Evolutionary conservation across 495 filamentous ascomycete genomes (phyloP).

Genomic region (Annulohypoxylon bovei): DNA sequence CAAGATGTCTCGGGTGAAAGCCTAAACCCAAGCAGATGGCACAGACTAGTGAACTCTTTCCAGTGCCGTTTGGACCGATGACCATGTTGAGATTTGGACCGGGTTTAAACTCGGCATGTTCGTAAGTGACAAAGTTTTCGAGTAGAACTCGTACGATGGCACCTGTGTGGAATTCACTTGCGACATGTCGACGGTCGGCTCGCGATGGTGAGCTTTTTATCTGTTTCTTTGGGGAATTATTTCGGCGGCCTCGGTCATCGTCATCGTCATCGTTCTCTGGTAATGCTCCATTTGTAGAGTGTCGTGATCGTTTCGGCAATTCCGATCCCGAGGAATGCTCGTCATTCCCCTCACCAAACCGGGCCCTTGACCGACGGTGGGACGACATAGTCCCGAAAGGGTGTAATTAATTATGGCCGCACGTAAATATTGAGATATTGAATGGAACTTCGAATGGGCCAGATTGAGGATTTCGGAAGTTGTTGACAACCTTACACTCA

Average conservation of each 20-base stretch:
- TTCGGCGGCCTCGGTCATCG: background rate
- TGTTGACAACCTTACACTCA: background rate
- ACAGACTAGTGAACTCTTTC: constrained; percentile 97
- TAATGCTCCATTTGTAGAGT: constrained; percentile 7
- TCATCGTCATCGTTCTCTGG: constrained; percentile 29
- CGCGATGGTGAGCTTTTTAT: constrained; percentile 27
- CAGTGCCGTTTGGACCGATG: constrained; percentile 96
- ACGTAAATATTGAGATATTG: constrained; percentile 6
- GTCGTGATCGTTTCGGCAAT: constrained; percentile 40
- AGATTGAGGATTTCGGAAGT: background rate
- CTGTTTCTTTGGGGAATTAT: constrained; percentile 4
- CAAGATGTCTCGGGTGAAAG: constrained; percentile 82
- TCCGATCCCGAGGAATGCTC: constrained; percentile 42
- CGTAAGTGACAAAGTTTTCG: constrained; percentile 95
- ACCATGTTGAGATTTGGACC: constrained; percentile 98
- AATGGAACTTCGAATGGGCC: background rate
- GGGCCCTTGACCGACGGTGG: constrained; percentile 47
- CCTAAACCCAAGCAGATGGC: constrained; percentile 95
- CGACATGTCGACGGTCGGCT: constrained; percentile 14
- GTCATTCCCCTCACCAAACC: constrained; percentile 51
- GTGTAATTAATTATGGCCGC: background rate
- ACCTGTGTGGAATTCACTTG: constrained; percentile 71
- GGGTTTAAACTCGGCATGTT: constrained; percentile 84
- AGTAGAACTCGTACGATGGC: constrained; percentile 90
- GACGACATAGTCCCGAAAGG: constrained; percentile 32